Conservation (phyloP, 768 basidiomycete genomes). For the Mycena rosella region DNA sequence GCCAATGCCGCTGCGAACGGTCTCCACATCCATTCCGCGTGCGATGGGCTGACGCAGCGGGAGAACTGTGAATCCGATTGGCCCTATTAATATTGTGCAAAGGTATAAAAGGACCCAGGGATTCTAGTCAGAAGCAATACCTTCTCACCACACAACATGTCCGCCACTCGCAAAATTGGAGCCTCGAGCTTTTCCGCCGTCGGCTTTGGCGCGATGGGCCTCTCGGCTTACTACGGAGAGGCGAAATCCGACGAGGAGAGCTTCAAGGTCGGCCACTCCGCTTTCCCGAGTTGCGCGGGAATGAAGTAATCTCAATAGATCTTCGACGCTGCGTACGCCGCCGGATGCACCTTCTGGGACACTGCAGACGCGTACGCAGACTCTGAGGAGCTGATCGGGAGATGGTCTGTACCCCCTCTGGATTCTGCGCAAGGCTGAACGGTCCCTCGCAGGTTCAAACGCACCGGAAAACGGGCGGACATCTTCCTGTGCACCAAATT, state of each 20-base stretch:
- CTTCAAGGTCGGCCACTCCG: slow-evolving; percentile 52
- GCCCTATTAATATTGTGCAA: too few species aligned
- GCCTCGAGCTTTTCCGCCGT: slow-evolving; percentile 51
- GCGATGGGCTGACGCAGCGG: too few species aligned
- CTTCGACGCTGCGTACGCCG: slow-evolving; percentile 47
- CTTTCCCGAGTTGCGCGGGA: not conserved
- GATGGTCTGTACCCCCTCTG: slow-evolving; percentile 43
- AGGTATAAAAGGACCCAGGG: too few species aligned
- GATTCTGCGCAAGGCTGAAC: too few species aligned
- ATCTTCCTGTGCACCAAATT: slow-evolving; percentile 67
- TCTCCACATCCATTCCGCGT: too few species aligned
- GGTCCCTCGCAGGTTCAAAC: slow-evolving; percentile 33
- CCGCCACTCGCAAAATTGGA: slow-evolving; percentile 43
- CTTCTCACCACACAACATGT: too few species aligned
- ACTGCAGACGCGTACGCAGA: slow-evolving; percentile 51
- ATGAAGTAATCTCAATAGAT: slow-evolving; percentile 11
- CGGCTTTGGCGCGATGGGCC: slow-evolving; percentile 64
- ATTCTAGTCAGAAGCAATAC: too few species aligned
- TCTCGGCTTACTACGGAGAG: slow-evolving; percentile 55
- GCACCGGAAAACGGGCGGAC: slow-evolving; percentile 54
- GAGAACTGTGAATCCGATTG: too few species aligned
- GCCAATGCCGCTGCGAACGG: too few species aligned
- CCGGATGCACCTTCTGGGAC: slow-evolving; percentile 64
- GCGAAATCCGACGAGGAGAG: slow-evolving; percentile 58
- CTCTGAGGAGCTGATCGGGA: slow-evolving; percentile 46